Conservation (phyloP, 2,329 filamentous ascomycete genomes). For the Neopestalotiopsis clavispora region DNA sequence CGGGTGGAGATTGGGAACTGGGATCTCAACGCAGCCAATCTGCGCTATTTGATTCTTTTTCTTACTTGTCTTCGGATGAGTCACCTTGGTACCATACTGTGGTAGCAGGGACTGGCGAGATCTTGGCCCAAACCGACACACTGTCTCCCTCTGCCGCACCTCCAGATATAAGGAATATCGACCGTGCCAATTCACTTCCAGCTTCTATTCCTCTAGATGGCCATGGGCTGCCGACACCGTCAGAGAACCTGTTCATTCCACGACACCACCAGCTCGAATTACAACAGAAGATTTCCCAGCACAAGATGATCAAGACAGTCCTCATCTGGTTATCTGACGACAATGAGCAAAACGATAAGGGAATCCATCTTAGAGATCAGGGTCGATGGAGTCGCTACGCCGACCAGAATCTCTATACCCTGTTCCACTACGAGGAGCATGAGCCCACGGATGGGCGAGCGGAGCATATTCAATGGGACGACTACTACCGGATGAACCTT, state of each 20-base stretch:
- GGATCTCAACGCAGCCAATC: conserved; percentile 83
- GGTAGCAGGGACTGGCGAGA: conserved; percentile 94
- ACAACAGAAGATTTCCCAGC: conserved; percentile 75
- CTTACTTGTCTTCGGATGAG: conserved; percentile 80
- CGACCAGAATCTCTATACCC: conserved; percentile 87
- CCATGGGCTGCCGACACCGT: conserved; percentile 59
- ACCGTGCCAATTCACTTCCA: conserved; percentile 73
- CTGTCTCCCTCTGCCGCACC: conserved; percentile 54
- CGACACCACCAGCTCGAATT: conserved; percentile 73
- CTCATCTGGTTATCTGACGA: conserved; percentile 91
- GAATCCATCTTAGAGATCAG: conserved; percentile 81
- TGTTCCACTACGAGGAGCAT: conserved; percentile 96
- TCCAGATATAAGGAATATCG: conserved; percentile 52
- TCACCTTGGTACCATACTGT: conserved; percentile 90
- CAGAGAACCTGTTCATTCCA: conserved; percentile 74
- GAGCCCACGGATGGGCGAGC: conserved; percentile 84
- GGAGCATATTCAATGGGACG: conserved; percentile 84
- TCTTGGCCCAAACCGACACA: conserved; percentile 57
- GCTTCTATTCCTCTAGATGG: conserved; percentile 78
- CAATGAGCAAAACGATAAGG: conserved; percentile 67
- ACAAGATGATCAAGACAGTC: conserved; percentile 77
- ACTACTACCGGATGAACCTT: conserved; percentile 92
- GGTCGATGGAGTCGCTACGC: conserved; percentile 87
- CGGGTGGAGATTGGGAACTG: conserved; percentile 71
- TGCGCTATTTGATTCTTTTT: conserved; percentile 89